Evolutionary conservation across 164 flowering plant genomes (phyloP).

Genomic region (Umbilicus rupestris): DNA sequence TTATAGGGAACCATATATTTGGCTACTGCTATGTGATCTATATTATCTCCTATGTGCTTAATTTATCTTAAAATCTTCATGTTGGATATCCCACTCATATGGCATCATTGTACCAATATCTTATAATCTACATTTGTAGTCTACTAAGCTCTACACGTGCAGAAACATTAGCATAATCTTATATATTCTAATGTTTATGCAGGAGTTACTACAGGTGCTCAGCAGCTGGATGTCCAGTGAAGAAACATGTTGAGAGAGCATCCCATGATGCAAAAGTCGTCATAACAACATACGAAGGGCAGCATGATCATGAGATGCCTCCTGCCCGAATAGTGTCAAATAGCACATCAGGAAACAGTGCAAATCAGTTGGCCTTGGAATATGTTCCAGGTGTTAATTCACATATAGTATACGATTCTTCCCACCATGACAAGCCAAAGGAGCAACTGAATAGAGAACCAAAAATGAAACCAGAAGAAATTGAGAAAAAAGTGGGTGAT

Average conservation of each 20-base stretch:
- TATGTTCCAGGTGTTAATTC: not conserved
- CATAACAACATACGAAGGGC: slow-evolving; percentile 49
- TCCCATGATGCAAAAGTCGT: slow-evolving; percentile 45
- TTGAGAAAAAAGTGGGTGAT: not conserved
- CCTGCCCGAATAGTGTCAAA: slow-evolving; percentile 33
- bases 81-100: not conserved
- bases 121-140: too few relatives aligned
- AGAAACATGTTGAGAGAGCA: slow-evolving; percentile 60
- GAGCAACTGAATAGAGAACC: slow-evolving; percentile 2
- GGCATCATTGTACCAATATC: too few relatives aligned
- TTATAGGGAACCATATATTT: not conserved
- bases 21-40: not conserved
- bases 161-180: not conserved
- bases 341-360: slow-evolving; percentile 14
- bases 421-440: not conserved
- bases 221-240: slow-evolving; percentile 45
- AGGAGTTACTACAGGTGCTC: slow-evolving; percentile 70
- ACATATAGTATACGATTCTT: not conserved
- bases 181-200: slow-evolving; percentile 3
- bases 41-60: not conserved
- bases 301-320: slow-evolving; percentile 40
- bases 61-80: not conserved
- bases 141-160: too few relatives aligned
- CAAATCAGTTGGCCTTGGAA: not conserved
- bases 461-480: not conserved